Percentiles rank a stretch among this genome's conserved stretches.
phyloP scores from a whole-genome alignment of 371 early-diverging fungal genomes.

The Basidiobolus meristosporus region DNA sequence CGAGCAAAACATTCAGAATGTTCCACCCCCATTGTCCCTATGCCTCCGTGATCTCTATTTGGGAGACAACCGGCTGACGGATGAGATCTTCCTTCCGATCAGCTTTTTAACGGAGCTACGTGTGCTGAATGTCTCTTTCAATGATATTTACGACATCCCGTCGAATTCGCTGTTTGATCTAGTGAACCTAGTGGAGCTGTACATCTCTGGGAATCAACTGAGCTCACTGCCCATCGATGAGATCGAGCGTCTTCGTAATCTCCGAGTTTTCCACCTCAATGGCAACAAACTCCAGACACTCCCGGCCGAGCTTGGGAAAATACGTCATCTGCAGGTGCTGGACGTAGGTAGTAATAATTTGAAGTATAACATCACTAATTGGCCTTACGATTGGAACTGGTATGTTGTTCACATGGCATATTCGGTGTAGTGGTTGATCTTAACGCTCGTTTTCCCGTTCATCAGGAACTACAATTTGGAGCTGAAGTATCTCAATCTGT shows the following conservation, averaged over 20 bases:
- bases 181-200: constrained; percentile 44
- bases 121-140: constrained; percentile 65
- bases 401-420: constrained; percentile 8
- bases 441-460: not conserved
- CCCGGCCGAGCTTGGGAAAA: constrained; percentile 80
- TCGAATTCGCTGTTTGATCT: constrained; percentile 19
- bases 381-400: constrained; percentile 96
- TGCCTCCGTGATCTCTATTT: constrained; percentile 41
- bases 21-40: constrained; percentile 29
- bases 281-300: constrained; percentile 78
- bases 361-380: constrained; percentile 84
- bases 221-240: constrained; percentile 73
- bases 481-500: constrained; percentile 73
- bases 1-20: not conserved
- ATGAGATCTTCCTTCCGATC: constrained; percentile 60
- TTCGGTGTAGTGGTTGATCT: not conserved
- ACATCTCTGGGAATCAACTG: constrained; percentile 71
- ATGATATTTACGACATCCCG: constrained; percentile 64
- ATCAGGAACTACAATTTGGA: constrained; percentile 74
- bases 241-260: constrained; percentile 41
- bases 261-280: constrained; percentile 65
- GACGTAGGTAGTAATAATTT: constrained; percentile 78
- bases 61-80: constrained; percentile 70
- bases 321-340: constrained; percentile 45
- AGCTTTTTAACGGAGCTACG: constrained; percentile 48